Evolutionary conservation across 805 yeast species (phyloP), one percentile per base, ranked within the genome.

Genomic region (Candida gorgasii): DNA sequence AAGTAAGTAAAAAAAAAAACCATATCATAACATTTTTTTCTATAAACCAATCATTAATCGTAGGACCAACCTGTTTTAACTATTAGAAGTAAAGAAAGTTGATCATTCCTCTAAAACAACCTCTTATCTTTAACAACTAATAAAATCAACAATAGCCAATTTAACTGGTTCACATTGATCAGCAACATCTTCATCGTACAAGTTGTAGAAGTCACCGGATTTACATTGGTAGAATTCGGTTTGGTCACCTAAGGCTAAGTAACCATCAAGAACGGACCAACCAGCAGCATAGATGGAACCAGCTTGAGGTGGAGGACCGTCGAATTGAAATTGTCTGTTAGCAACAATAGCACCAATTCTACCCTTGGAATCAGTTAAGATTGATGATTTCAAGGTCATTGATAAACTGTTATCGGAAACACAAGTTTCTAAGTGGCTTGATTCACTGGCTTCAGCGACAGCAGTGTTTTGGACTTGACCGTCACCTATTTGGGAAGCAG

Each of bases 331-430:
- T 69, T 84, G 90, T 69, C 84, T 75, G 81, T 84, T 84, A 41
- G 89, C 82, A 54, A 84, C 92, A 65, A 84, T 82, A 39, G 89
- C 78, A 53, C 90, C 90, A 51, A 84, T 66, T 76, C 92, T 80
- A 36, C 85, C 85, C 47, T 68, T 51, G 26, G 74, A 59, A 57
- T 84, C 92, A 9, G 68, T 74, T 55, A 85, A 70, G 37, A 78
- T 56, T 51, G 80, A 65, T 15, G 56, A 68, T 28, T 69, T 63
- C 57, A 85, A 73, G 27, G 73, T 67, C 75, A 84, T 69, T 33
- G 80, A 67, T 56, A 85, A 71, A 33, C 86, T 67, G 49, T 72
- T 65, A 33, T 63, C 64, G 37, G 72, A 62, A 40, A 67, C 58
- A 63, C 86, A 79, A 11, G 49, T 42, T 24, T 51, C 40, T 48